Base-by-base conservation (phyloP, 2,329 filamentous ascomycete species). In the Penicillium sumatraense region DNA sequence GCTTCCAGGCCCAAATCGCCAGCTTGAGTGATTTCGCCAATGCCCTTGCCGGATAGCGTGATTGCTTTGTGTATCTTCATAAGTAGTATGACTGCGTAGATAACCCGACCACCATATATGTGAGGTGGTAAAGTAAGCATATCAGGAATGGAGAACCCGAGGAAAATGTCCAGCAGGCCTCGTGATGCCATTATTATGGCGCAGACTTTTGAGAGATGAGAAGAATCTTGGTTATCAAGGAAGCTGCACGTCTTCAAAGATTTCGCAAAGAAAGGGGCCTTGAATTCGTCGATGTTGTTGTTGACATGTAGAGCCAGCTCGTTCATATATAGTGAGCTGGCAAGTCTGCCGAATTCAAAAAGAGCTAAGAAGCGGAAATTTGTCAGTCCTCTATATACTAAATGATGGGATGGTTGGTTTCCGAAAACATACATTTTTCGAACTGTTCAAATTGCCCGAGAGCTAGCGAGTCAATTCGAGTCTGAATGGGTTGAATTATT, bases 41-140 rank as follows among this genome's bases (percentile, higher is more conserved):
- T 9, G 11, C 18, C 18, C 11, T 21, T 46, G 18, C 10, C 47
- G 10, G 29, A 40, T 36, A 9, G 13, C 36, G n/a, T 23, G 27
- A 46, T 20, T 40, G 47, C 47, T 46, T 35, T 55, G 47, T 51
- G 36, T 23, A 55, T 11, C 36, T 55, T 55, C 38, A 51, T 51
- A 23, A 55, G 35, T 3, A 55, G 13, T 21, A 46, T 46, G 18
- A 27, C 40, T 21, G 53, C 53, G 21, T 55, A 55, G 51, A 55
- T 55, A 21, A 55, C 38, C 20, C 53, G 53, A 29, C 53, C 53
- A 21, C 20, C 53, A 35, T 55, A 55, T 16, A 55, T 55, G 29
- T 55, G 53, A 20, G 53, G 47, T 31, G 53, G 53, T 21, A 51
- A 38, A 31, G 53, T 21, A 40, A 55, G 53, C 53, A 55, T 55